These are phyloP conservation scores for Penicillium arizonense DNA, from an alignment of 495 filamentous ascomycete genomes.

Conservation along the genomic window DNA sequence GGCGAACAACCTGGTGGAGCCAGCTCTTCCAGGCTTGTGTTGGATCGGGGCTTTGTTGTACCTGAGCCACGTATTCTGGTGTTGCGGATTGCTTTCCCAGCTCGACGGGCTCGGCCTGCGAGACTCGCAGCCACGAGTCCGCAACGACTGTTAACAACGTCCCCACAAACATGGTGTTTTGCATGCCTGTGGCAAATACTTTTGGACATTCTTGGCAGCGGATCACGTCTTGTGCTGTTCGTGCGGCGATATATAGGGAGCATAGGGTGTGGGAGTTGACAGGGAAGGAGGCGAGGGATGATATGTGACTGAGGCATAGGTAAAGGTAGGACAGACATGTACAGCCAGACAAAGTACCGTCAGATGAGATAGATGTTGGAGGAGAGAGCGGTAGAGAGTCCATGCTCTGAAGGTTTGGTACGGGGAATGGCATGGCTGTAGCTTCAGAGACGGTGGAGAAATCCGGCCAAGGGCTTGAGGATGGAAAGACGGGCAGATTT, in stretches of 20 bases:
- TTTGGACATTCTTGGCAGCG: constrained; percentile 58
- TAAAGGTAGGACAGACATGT: constrained; percentile 47
- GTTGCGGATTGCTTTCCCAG: constrained; percentile 37
- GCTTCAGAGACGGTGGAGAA: constrained; percentile 42
- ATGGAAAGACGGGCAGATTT: constrained; percentile 26
- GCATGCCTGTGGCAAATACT: constrained; percentile 45
- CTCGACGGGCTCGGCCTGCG: constrained; percentile 31
- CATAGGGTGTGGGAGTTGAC: constrained; percentile 48
- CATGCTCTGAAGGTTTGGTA: constrained; percentile 24
- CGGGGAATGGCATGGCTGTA: constrained; percentile 33
- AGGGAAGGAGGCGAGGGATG: constrained; percentile 41
- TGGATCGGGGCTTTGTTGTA: constrained; percentile 26
- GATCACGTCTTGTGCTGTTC: constrained; percentile 55
- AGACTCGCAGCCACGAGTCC: constrained; percentile 52
- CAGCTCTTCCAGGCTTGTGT: constrained; percentile 36
- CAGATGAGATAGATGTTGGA: constrained; percentile 19
- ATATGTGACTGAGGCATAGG: constrained; percentile 44
- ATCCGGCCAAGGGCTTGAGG: constrained; percentile 43
- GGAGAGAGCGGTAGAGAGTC: constrained; percentile 28
- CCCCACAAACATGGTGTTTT: constrained; percentile 67
- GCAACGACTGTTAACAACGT: constrained; percentile 62
- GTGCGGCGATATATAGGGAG: constrained; percentile 56
- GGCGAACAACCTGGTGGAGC: constrained; percentile 39
- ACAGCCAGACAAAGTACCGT: constrained; percentile 27
- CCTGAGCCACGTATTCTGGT: constrained; percentile 26